Evolutionary conservation across 106 monocot genomes (phyloP), one percentile per base, ranked within the genome.

Genomic region (Dendrobium chrysotoxum): DNA sequence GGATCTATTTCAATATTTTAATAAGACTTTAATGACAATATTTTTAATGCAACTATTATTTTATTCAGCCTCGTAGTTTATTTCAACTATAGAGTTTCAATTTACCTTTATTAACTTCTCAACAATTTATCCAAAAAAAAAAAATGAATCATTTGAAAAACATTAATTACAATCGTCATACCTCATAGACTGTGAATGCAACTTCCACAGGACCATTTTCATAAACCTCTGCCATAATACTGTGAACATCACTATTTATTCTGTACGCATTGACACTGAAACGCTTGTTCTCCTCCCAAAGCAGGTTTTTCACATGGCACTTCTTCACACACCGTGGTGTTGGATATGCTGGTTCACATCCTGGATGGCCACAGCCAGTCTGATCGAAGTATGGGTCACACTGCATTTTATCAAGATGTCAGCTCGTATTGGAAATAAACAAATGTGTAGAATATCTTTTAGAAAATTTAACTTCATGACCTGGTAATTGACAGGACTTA

Each of bases 311-410:
- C 5, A 78, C 86, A 79, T 90, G 78, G 81, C 97, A 97, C 46
- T 86, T 92, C 75, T 88, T 94, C 66, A 79, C 84, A 50, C 97
- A 97, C 39, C 31, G 31, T 4, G 97, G 97, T 10, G 97, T 97
- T 68, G 90, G 88, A 85, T 92, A 97, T 9, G 39, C 30, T 44
- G 97, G 97, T 80, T 90, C 91, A 71, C 97, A 97, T 31, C 94
- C 97, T 41, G 97, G 97, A 87, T 97, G 97, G 58, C 53, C 13
- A 58, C 97, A 97, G 79, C 97, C 97, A 44, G 64, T 80, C 23
- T 88, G 77, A 85, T 97, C 97, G 28, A 97, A 97, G 82, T 97
- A 97, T 71, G 97, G 97, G 64, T 94, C 94, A 78, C 97, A 97
- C 96, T 96, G 90, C 88, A 83, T 86, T 70, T 23, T 6, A 23